Evolutionary conservation across 495 filamentous ascomycete genomes (phyloP).

Genomic region (Trichoderma virens): DNA sequence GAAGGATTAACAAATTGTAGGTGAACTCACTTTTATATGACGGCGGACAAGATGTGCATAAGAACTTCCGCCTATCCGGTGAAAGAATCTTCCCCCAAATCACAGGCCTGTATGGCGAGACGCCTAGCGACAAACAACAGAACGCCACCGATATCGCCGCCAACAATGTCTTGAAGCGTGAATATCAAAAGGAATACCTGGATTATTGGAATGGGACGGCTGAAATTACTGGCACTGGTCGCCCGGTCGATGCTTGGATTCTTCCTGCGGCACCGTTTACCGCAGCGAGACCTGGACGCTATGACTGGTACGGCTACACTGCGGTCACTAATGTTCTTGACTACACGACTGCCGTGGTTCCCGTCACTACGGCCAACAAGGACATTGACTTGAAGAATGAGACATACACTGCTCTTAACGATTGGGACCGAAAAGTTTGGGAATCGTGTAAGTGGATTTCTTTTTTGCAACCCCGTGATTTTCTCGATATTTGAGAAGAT

Average conservation of each 20-base stretch:
- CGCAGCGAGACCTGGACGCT: conserved; percentile 26
- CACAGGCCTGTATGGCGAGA: too few species aligned
- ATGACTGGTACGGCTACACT: conserved; percentile 27
- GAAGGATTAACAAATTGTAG: too few species aligned
- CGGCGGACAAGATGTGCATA: too few species aligned
- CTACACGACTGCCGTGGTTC: conserved; percentile 32
- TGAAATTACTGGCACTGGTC: not conserved
- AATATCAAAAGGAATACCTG: not conserved
- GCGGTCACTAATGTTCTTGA: conserved; percentile 33
- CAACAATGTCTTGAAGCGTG: not conserved
- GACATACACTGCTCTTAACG: too few species aligned
- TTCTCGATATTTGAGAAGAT: too few species aligned
- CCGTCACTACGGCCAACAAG: conserved; percentile 34
- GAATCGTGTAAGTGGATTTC: too few species aligned
- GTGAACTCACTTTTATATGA: too few species aligned
- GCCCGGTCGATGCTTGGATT: conserved; percentile 27
- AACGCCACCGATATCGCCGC: not conserved
- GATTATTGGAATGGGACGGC: not conserved
- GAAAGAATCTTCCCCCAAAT: too few species aligned
- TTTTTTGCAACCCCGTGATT: too few species aligned
- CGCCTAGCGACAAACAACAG: conserved; percentile 13
- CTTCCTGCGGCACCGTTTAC: conserved; percentile 32
- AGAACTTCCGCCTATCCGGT: too few species aligned
- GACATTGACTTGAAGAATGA: too few species aligned
- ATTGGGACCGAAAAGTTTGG: too few species aligned